Conservation (phyloP, 192 early-diverging fungal species). For the Linnemannia elongata region DNA sequence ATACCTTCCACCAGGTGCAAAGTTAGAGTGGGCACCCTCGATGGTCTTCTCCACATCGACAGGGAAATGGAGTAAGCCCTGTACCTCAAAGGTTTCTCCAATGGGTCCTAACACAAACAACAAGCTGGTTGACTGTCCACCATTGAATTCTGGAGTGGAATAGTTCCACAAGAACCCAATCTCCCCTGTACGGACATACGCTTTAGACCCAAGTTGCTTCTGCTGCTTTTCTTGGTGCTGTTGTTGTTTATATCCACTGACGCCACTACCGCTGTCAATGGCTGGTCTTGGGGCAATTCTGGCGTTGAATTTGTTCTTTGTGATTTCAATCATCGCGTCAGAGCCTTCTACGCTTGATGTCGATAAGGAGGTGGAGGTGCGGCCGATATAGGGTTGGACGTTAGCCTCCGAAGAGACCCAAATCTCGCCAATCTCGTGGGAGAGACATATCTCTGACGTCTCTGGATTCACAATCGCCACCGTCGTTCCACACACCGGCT, state of each 20-base stretch:
- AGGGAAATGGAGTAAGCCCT: conserved; percentile 79
- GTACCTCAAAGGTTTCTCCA: conserved; percentile 76
- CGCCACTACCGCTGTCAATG: conserved; percentile 55
- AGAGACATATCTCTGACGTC: conserved; percentile 71
- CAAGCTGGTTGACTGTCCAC: conserved; percentile 24
- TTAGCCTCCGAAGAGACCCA: conserved; percentile 82
- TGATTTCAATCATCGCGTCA: conserved; percentile 19
- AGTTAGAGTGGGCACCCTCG: conserved; percentile 60
- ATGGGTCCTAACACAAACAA: conserved; percentile 83
- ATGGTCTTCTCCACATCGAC: conserved; percentile 78
- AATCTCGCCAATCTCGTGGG: conserved; percentile 83
- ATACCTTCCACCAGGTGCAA: conserved; percentile 38
- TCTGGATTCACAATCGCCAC: conserved; percentile 86
- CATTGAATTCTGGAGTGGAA: conserved; percentile 35
- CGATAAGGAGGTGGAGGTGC: conserved; percentile 13
- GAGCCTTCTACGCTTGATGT: conserved; percentile 12
- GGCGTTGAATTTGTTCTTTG: conserved; percentile 12
- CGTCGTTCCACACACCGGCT: conserved; percentile 66
- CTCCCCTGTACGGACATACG: conserved; percentile 84
- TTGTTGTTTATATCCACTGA: conserved; percentile 31
- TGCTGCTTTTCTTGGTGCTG: not conserved
- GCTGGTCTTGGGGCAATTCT: not conserved
- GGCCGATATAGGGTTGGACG: conserved; percentile 51
- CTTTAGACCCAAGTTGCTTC: conserved; percentile 21
- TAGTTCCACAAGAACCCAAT: conserved; percentile 83